Evolutionary conservation across 2,329 filamentous ascomycete species (phyloP).

Genomic region (Clonostachys rosea): DNA sequence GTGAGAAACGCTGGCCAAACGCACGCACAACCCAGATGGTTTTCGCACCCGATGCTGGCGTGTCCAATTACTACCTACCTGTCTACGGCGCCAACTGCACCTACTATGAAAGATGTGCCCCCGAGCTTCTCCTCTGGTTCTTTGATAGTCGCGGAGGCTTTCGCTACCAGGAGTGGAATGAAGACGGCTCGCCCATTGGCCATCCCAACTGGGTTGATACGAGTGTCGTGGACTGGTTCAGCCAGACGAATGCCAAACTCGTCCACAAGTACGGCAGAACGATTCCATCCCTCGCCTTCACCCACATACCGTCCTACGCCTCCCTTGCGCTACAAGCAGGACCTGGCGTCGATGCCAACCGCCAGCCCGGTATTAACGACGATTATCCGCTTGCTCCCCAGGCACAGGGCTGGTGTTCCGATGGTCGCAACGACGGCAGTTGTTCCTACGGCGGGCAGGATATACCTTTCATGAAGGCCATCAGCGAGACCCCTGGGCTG

Average conservation of each 20-base stretch:
- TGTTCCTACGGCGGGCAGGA: slow-evolving; percentile 47
- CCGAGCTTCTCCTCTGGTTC: slow-evolving; percentile 60
- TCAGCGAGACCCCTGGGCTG: slow-evolving; percentile 48
- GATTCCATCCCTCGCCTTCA: slow-evolving; percentile 41
- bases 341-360: slow-evolving; percentile 22
- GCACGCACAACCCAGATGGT: slow-evolving; percentile 35
- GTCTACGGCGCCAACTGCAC: slow-evolving; percentile 31
- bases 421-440: slow-evolving; percentile 26
- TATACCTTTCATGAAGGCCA: slow-evolving; percentile 56
- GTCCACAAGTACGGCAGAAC: slow-evolving; percentile 18
- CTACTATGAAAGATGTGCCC: slow-evolving; percentile 17
- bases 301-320: slow-evolving; percentile 41
- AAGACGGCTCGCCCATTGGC: slow-evolving; percentile 17
- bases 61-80: slow-evolving; percentile 42
- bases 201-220: slow-evolving; percentile 40
- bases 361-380: slow-evolving; percentile 39
- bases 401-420: slow-evolving; percentile 36
- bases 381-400: slow-evolving; percentile 33
- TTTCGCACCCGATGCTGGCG: slow-evolving; percentile 21
- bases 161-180: slow-evolving; percentile 33
- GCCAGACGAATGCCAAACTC: slow-evolving; percentile 15
- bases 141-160: slow-evolving; percentile 63
- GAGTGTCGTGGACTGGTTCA: slow-evolving; percentile 40
- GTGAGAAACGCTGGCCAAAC: slow-evolving; percentile 30
- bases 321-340: slow-evolving; percentile 30